Evolutionary conservation across 2,329 filamentous ascomycete genomes (phyloP).

Genomic region (Aureobasidium pullulans): DNA sequence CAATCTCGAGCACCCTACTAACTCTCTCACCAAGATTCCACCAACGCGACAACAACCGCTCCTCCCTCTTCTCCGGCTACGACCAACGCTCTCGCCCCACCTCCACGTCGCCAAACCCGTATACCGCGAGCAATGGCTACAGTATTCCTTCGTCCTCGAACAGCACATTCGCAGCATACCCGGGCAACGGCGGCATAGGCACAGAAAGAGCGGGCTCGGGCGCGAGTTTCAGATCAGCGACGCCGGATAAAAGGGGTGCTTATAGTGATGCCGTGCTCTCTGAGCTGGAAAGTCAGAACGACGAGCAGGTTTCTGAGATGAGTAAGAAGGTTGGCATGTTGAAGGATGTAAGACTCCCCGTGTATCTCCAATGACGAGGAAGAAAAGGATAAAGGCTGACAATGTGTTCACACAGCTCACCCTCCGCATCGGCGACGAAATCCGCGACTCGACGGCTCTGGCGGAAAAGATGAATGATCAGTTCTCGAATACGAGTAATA

Average conservation of each 20-base stretch:
- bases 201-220: constrained; percentile 19
- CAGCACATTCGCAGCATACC: constrained; percentile 25
- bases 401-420: constrained; percentile 57
- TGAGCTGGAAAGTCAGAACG: constrained; percentile 93
- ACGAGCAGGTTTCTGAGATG: constrained; percentile 82
- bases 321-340: constrained; percentile 81
- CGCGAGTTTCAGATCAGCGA: constrained; percentile 33
- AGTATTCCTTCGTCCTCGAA: constrained; percentile 9
- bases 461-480: constrained; percentile 94
- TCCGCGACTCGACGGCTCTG: constrained; percentile 78
- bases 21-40: constrained; percentile 23
- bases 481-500: constrained; percentile 77
- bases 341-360: constrained; percentile 61
- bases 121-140: constrained; percentile 3
- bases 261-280: constrained; percentile 88
- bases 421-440: constrained; percentile 88
- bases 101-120: constrained; percentile 24
- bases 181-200: constrained; percentile 15
- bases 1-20: constrained; percentile 13
- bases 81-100: constrained; percentile 27
- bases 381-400: background rate
- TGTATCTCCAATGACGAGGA: background rate
- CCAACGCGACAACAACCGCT: constrained; percentile 31
- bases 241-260: constrained; percentile 61
- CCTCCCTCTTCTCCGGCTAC: constrained; percentile 34